These are phyloP conservation scores for Ilyonectria sp. DNA, from an alignment of 2,329 filamentous ascomycete genomes.

Conservation along the genomic window DNA sequence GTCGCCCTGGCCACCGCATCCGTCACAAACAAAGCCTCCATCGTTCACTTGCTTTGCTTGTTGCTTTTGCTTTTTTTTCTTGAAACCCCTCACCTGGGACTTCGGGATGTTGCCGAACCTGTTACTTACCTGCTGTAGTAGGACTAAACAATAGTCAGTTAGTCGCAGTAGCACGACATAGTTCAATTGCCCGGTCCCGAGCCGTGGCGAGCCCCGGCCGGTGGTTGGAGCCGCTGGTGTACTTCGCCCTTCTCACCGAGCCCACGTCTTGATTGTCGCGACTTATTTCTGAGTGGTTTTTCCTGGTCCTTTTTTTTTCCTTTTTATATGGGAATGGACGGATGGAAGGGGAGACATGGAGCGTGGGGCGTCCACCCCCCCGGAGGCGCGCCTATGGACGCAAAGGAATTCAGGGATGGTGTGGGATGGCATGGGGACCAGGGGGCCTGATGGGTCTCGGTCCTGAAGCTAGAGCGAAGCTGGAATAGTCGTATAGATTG, in stretches of 20 bases:
- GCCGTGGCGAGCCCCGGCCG: conserved; percentile 32
- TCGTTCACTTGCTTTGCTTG: conserved; percentile 9
- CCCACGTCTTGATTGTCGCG: conserved; percentile 9
- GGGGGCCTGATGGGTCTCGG: conserved; percentile 24
- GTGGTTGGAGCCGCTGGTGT: conserved; percentile 2
- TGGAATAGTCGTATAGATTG: conserved; percentile 21
- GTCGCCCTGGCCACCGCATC: not conserved
- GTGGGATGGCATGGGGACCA: conserved; percentile 28
- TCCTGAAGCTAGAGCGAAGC: conserved; percentile 27
- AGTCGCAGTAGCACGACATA: conserved; percentile 6
- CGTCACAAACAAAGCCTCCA: conserved; percentile 27
- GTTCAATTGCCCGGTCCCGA: conserved; percentile 4
- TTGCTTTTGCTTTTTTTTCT: conserved; percentile 2
- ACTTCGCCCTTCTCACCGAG: conserved; percentile 43
- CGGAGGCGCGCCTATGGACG: conserved; percentile 45
- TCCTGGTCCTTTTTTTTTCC: conserved; percentile 7
- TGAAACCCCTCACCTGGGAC: not conserved
- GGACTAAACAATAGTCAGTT: conserved; percentile 12
- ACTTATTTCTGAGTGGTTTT: conserved; percentile 34
- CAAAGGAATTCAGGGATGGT: conserved; percentile 1
- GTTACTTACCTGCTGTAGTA: conserved; percentile 16
- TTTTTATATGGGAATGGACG: conserved; percentile 24
- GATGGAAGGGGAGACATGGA: conserved; percentile 20
- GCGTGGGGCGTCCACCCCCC: conserved; percentile 18
- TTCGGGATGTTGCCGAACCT: conserved; percentile 30